These are phyloP conservation scores for Hyaloperonospora brassicae DNA, from an alignment of 352 stramenopile species.

Conservation along the genomic window DNA sequence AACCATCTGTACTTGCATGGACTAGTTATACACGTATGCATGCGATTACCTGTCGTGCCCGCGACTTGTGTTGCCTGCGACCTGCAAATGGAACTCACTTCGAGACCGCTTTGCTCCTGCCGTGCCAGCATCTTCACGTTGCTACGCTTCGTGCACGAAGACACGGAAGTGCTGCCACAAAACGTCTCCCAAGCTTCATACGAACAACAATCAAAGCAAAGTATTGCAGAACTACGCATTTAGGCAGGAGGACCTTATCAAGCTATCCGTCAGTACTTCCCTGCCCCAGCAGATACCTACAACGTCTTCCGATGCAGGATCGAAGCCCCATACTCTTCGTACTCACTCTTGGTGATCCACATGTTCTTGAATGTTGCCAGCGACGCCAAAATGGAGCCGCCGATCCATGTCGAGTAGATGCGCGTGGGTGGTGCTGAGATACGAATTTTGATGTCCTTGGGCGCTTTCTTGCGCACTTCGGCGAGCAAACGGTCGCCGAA, in stretches of 20 bases:
- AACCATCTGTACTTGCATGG: too few species aligned
- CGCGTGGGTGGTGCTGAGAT: constrained; percentile 94
- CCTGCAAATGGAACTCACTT: constrained; percentile 1
- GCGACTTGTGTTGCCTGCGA: not conserved
- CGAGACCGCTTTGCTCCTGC: constrained; percentile 11
- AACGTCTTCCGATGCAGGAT: constrained; percentile 96
- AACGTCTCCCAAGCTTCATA: constrained; percentile 14
- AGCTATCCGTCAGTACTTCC: constrained; percentile 3
- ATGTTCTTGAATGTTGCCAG: constrained; percentile 98
- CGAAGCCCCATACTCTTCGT: constrained; percentile 94
- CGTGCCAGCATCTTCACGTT: constrained; percentile 17
- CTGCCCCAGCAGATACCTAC: constrained; percentile 23
- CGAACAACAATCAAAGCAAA: constrained; percentile 26
- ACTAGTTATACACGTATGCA: too few species aligned
- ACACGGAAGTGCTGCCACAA: constrained; percentile 4
- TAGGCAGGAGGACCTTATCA: not conserved
- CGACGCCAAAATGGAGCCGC: constrained; percentile 94
- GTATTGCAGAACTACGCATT: constrained; percentile 1
- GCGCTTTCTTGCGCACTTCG: constrained; percentile 88
- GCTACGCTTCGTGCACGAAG: constrained; percentile 10
- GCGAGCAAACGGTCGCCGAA: constrained; percentile 93
- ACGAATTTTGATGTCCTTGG: constrained; percentile 90
- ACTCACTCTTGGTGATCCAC: constrained; percentile 98
- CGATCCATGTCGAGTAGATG: constrained; percentile 95
- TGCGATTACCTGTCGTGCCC: not conserved